Conservation (phyloP, 352 stramenopile genomes). For the Globisporangium perplexum region DNA sequence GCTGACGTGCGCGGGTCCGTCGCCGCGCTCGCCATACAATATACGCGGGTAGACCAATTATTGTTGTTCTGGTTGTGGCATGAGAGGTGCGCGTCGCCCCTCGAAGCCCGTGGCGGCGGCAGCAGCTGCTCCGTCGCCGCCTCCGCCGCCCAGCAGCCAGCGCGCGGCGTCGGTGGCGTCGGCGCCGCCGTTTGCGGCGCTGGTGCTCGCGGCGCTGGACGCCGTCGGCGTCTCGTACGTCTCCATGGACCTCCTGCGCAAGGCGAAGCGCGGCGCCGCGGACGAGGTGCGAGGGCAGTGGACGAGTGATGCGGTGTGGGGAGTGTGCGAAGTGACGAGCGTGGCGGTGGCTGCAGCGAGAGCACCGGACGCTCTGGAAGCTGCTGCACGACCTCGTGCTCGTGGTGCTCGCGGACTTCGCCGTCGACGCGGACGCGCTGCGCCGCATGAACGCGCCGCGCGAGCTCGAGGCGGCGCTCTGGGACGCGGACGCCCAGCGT, state of each 20-base stretch:
- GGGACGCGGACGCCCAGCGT: slow-evolving; percentile 18
- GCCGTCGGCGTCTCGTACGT: slow-evolving; percentile 48
- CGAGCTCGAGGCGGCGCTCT: slow-evolving; percentile 15
- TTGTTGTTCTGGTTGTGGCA: no score
- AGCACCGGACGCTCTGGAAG: slow-evolving; percentile 46
- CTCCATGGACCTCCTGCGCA: slow-evolving; percentile 45
- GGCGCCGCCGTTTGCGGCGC: slow-evolving; percentile 34
- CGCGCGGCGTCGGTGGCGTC: not conserved
- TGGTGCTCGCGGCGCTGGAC: slow-evolving; percentile 32
- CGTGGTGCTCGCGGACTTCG: slow-evolving; percentile 51
- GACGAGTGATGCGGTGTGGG: no score
- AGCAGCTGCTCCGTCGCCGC: not conserved
- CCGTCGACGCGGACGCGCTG: slow-evolving; percentile 39
- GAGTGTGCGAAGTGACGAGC: no score
- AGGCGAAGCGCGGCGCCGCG: slow-evolving; percentile 47
- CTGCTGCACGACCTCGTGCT: slow-evolving; percentile 63
- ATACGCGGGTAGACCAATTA: no score
- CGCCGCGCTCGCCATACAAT: no score
- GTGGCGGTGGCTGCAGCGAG: slow-evolving; percentile 18
- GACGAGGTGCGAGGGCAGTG: slow-evolving; percentile 27
- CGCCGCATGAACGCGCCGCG: slow-evolving; percentile 14
- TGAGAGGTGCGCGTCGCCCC: no score
- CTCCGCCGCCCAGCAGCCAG: not conserved
- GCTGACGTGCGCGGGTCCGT: slow-evolving; percentile 11
- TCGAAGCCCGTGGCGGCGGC: not conserved